phyloP scores from a whole-genome alignment of 768 basidiomycete species.

The Saitozyma podzolica region DNA sequence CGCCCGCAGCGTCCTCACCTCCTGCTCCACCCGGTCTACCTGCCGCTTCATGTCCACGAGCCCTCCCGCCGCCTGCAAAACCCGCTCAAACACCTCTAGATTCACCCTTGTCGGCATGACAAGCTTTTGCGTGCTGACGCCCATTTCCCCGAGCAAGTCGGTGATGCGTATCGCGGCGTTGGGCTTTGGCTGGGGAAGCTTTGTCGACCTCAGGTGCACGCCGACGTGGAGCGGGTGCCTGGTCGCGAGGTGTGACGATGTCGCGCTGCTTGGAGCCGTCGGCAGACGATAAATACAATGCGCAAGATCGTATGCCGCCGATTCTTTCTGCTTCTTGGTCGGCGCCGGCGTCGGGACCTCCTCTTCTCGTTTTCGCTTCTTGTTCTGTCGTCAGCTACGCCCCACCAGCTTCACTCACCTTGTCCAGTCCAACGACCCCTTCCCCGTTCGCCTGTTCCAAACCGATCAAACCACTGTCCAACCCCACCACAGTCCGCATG shows the following conservation, averaged over 20 bases:
- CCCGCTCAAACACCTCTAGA: constrained; percentile 67
- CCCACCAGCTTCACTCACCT: constrained; percentile 28
- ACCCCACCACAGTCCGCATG: constrained; percentile 75
- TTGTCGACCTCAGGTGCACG: constrained; percentile 81
- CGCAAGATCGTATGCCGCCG: constrained; percentile 33
- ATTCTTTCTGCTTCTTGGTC: constrained; percentile 33
- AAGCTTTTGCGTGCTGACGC: constrained; percentile 68
- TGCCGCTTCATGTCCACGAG: constrained; percentile 84
- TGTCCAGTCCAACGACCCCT: constrained; percentile 39
- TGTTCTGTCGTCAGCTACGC: constrained; percentile 29
- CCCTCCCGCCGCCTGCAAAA: constrained; percentile 69
- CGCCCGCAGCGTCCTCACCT: constrained; percentile 69
- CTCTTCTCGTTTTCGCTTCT: constrained; percentile 48
- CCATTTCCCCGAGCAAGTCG: constrained; percentile 73
- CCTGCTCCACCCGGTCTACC: constrained; percentile 82
- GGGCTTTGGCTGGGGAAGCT: constrained; percentile 75
- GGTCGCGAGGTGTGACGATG: constrained; percentile 43
- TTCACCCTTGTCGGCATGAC: constrained; percentile 94
- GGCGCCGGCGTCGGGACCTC: constrained; percentile 16
- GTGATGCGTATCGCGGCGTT: constrained; percentile 70
- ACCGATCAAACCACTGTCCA: constrained; percentile 82
- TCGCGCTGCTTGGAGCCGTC: constrained; percentile 20
- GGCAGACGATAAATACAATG: constrained; percentile 46
- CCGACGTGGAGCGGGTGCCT: constrained; percentile 54
- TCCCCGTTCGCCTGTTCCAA: constrained; percentile 43